Conservation (phyloP, 78 protist genomes). For the Cavenderia fasciculata region DNA sequence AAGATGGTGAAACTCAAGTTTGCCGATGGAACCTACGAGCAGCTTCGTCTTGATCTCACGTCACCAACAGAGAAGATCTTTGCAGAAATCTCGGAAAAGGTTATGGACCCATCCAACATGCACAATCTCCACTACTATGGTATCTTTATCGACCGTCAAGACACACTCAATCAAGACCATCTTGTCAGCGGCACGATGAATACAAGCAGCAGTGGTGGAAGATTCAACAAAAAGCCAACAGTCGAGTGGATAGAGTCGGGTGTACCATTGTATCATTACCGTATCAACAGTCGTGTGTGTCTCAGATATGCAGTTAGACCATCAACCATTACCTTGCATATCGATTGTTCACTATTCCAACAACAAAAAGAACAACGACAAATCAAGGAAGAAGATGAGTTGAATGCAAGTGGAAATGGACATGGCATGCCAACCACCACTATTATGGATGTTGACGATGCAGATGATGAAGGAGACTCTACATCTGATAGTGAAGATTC, state of each 20-base stretch:
- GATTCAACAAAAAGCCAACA: constrained; percentile 7
- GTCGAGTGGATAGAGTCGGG: constrained; percentile 71
- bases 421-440: no score
- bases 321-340: constrained; percentile 10
- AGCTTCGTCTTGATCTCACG: constrained; percentile 31
- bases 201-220: background rate
- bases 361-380: background rate
- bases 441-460: no score
- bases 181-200: background rate
- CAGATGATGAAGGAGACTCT: no score
- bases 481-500: no score
- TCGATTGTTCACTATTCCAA: constrained; percentile 31
- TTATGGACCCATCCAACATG: constrained; percentile 32
- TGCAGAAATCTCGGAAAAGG: constrained; percentile 62
- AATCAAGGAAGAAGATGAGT: background rate
- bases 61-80: constrained; percentile 56
- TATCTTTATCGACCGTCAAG: constrained; percentile 63
- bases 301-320: constrained; percentile 69
- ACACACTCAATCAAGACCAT: no score
- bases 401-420: no score
- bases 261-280: constrained; percentile 52
- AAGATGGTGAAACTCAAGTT: constrained; percentile 61
- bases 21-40: constrained; percentile 66
- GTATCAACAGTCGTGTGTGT: constrained; percentile 55
- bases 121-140: constrained; percentile 47